phyloP scores from a whole-genome alignment of 2,329 filamentous ascomycete genomes.

The Fulvia fulva region DNA sequence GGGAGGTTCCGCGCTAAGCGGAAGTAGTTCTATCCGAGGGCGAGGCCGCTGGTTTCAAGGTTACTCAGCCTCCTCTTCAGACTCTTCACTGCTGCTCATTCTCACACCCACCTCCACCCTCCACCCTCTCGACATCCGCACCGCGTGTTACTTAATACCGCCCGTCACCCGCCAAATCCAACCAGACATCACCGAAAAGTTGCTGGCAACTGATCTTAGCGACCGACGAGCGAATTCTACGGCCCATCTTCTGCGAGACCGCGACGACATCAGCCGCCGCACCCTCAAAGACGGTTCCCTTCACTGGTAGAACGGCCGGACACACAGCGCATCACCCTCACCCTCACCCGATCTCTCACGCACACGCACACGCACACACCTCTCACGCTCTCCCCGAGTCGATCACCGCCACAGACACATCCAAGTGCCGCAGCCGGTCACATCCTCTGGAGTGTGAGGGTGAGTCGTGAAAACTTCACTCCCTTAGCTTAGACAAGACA shows the following conservation, averaged over 20 bases:
- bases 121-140: conserved; percentile 17
- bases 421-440: conserved; percentile 13
- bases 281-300: conserved; percentile 52
- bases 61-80: background rate
- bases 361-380: conserved; percentile 8
- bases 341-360: conserved; percentile 3
- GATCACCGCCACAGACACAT: conserved; percentile 2
- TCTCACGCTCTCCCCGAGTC: conserved; percentile 15
- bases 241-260: conserved; percentile 30
- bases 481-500: conserved; percentile 15
- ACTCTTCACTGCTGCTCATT: conserved; percentile 6
- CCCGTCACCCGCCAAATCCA: conserved; percentile 12
- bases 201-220: conserved; percentile 24
- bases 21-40: background rate
- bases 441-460: conserved; percentile 23
- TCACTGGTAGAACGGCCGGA: conserved; percentile 49
- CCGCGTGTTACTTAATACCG: conserved; percentile 25
- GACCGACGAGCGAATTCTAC: conserved; percentile 29
- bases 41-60: background rate
- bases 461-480: conserved; percentile 23
- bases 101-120: conserved; percentile 11
- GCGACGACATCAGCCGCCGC: conserved; percentile 15
- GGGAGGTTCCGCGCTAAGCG: background rate
- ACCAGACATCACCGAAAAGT: conserved; percentile 9
- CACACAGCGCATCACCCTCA: conserved; percentile 22